Evolutionary conservation across 2,329 filamentous ascomycete species (phyloP), one percentile per base, ranked within the genome.

Genomic region (Phyllosticta citribraziliensis): DNA sequence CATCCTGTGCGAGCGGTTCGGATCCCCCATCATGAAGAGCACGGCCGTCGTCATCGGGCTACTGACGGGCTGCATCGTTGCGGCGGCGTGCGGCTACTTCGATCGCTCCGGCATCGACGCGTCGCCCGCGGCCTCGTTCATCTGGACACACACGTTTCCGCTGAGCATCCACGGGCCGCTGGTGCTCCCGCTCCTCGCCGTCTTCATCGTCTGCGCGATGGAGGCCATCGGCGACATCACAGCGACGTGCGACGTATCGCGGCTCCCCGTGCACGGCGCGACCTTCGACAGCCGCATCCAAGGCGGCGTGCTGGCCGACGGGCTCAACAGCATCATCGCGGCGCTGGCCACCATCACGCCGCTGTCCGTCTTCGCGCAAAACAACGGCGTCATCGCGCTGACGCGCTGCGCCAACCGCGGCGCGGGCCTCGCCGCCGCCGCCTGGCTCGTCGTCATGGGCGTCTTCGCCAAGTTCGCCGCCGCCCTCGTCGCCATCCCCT

Each of bases 391-490:
- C 57, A 92, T 94, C 63, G 87, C 89, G 0, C 79, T 94, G 53
- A 94, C 89, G 0, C 82, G 88, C 17, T 93, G 89, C 71, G 89
- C 89, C 0, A 93, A 91, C 72, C 84, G 89, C 59, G 88, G 85
- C 55, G 90, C 89, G 5, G 90, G 90, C 4, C 91, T 91, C 71
- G 88, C 86, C 56, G 88, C 86, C 70, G 91, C 84, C 71, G 79
- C 88, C 68, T 91, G 91, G 78, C 81, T 94, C 11, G 74, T 94
- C 64, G 72, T 94, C 66, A 91, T 91, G 84, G 90, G 90, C 17
- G 77, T 94, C 63, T 91, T 93, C 67, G 84, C 88, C 66, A 94
- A 94, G 73, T 92, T 93, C 66, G 89, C 88, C 0, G 89, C 89
- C 0, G 82, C 88, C 0, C 83, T 94, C 3, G 88, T 90, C 4